Evolutionary conservation across 768 basidiomycete species (phyloP), one percentile per base, ranked within the genome.

Genomic region (Collybia sp.): DNA sequence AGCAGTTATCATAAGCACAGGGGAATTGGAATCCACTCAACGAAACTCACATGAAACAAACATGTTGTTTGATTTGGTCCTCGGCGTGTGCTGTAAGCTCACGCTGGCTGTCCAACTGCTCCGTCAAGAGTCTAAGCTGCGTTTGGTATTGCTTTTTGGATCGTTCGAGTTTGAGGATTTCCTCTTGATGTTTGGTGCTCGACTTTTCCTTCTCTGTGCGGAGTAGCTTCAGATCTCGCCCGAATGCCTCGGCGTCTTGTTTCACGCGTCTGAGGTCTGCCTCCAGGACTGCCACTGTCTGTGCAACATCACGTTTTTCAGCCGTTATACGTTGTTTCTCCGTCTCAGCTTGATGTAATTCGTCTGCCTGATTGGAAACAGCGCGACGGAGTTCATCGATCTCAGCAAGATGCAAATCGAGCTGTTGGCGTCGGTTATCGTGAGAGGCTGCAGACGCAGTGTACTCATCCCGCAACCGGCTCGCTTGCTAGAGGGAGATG

Each of bases 371-470:
- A 45, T 73, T 69, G 12, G 79, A 73, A 12, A 91, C 71, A 1
- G 83, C 82, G 3, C 70, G 73, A 33, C 80, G 79, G n/a, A 92
- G 79, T 25, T 88, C 83, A 2, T 86, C 83, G 47, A 93, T 84
- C 61, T 93, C 88, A 13, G 73, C 65, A 6, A 80, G 71, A 44
- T 83, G 80, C 1, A 82, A 64, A 56, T 90, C 88, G 31, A 93
- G 79, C 49, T 88, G 80, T 47, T 85, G 79, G 1, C 85, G 80
- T 18, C 83, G 76, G 31, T 79, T 72, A 50, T 88, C 82, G 54
- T 92, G 89, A 8, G 82, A 75, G 12, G 69, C 74, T 40, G 85
- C 82, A 13, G 82, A 81, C 0, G 70, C 61, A 6, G 76, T 67
- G 48, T 84, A 79, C 47, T 85, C 78, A 34, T 76, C 71, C 16